Evolutionary conservation across 371 early-diverging fungal species (phyloP).

Genomic region (Mortierella sp.): DNA sequence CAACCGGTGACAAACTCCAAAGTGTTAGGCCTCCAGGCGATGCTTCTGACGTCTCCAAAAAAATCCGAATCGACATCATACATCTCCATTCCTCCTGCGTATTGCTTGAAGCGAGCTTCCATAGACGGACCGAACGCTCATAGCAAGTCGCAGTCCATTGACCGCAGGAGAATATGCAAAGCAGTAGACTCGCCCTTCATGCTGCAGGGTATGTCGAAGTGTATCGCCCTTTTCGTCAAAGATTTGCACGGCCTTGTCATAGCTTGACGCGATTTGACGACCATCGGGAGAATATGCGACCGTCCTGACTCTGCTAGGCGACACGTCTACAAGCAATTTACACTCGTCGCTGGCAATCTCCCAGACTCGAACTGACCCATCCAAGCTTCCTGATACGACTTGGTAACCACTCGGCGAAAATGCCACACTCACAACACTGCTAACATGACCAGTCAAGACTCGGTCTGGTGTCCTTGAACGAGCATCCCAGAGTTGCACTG

Average conservation of each 20-base stretch:
- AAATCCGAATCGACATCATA: no score
- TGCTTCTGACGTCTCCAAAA: no score
- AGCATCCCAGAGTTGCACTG: slow-evolving; percentile 1
- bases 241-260: neutral
- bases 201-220: neutral
- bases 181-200: neutral
- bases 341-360: neutral
- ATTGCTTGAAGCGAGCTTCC: neutral
- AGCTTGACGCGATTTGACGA: neutral
- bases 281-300: neutral
- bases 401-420: neutral
- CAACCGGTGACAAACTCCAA: neutral
- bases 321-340: no score
- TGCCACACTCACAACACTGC: neutral
- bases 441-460: neutral
- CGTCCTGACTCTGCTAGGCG: neutral
- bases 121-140: neutral
- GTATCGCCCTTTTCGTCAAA: neutral
- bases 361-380: neutral
- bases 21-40: no score
- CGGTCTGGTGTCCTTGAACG: neutral
- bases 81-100: neutral
- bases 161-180: neutral
- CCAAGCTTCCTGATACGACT: neutral
- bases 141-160: neutral